phyloP scores from a whole-genome alignment of 768 basidiomycete genomes.

The Macrolepiota dolichaula region DNA sequence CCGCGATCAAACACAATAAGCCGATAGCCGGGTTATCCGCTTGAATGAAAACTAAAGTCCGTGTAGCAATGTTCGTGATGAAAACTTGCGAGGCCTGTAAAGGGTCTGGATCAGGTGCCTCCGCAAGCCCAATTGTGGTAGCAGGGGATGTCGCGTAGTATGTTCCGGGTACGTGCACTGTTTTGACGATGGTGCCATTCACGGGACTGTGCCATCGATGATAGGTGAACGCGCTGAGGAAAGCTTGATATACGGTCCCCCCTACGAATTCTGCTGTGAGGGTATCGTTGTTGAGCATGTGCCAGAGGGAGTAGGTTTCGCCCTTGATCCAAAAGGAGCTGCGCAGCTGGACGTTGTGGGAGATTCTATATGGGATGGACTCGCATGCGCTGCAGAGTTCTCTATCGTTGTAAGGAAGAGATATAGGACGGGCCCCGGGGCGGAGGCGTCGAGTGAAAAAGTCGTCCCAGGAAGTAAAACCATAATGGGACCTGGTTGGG shows the following conservation, averaged over 20 bases:
- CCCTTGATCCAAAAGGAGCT: conserved; percentile 63
- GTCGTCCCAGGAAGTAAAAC: conserved; percentile 49
- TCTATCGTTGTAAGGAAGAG: conserved; percentile 18
- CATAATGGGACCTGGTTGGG: conserved; percentile 35
- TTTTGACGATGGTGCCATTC: conserved; percentile 36
- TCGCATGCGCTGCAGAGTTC: conserved; percentile 54
- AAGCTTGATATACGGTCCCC: conserved; percentile 54
- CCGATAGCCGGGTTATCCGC: conserved; percentile 50
- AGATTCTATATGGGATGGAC: conserved; percentile 42
- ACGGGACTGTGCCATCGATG: conserved; percentile 67
- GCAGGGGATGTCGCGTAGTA: conserved; percentile 40
- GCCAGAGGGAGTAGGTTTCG: conserved; percentile 53
- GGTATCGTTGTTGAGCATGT: conserved; percentile 47
- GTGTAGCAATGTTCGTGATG: conserved; percentile 42
- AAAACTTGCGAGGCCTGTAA: conserved; percentile 29
- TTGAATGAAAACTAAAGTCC: conserved; percentile 54
- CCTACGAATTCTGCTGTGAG: conserved; percentile 40
- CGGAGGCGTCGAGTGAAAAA: conserved; percentile 50
- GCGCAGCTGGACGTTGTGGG: conserved; percentile 30
- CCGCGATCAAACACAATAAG: conserved; percentile 51
- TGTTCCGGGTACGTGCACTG: conserved; percentile 43
- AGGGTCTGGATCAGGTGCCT: background rate
- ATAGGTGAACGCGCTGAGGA: conserved; percentile 51
- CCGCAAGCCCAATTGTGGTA: conserved; percentile 6
- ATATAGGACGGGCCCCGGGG: conserved; percentile 36